Evolutionary conservation across 306 rosid species (phyloP).

Genomic region (Styphnolobium japonicum): DNA sequence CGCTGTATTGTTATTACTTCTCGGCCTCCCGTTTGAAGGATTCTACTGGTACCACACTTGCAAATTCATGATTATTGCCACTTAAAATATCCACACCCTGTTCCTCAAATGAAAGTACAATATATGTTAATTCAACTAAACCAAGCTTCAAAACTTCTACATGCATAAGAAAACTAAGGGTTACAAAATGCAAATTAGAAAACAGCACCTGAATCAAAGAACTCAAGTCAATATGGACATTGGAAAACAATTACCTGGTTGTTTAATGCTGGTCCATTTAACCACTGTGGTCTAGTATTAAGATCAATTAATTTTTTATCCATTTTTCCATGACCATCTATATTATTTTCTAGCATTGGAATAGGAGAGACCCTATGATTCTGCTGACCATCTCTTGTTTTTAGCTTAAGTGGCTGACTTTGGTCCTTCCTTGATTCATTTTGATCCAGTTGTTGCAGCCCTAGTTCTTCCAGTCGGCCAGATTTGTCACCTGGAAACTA

Average conservation of each 20-base stretch:
- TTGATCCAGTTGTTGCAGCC: conserved; percentile 34
- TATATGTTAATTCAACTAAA: background rate
- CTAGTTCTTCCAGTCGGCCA: conserved; percentile 36
- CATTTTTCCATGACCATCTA: conserved; percentile 30
- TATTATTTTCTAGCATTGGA: conserved; percentile 32
- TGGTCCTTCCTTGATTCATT: conserved; percentile 33
- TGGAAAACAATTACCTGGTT: conserved; percentile 37
- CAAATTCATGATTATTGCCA: conserved; percentile 39
- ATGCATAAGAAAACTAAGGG: background rate
- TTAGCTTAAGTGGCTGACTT: conserved; percentile 28
- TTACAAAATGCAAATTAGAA: background rate
- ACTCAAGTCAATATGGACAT: background rate
- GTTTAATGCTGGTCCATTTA: conserved; percentile 36
- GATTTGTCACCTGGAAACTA: conserved; percentile 57
- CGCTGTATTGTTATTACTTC: conserved; percentile 28
- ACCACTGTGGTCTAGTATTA: conserved; percentile 45
- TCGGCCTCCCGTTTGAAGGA: conserved; percentile 34
- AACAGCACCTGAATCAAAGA: background rate
- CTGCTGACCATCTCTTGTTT: conserved; percentile 25
- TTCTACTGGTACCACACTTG: conserved; percentile 27
- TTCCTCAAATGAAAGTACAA: conserved; percentile 19
- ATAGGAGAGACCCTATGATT: conserved; percentile 31
- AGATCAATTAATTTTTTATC: conserved; percentile 49
- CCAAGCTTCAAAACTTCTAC: background rate
- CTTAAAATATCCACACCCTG: conserved; percentile 27